Evolutionary conservation across 2,329 filamentous ascomycete genomes (phyloP).

Genomic region (Hypoxylon rubiginosum): DNA sequence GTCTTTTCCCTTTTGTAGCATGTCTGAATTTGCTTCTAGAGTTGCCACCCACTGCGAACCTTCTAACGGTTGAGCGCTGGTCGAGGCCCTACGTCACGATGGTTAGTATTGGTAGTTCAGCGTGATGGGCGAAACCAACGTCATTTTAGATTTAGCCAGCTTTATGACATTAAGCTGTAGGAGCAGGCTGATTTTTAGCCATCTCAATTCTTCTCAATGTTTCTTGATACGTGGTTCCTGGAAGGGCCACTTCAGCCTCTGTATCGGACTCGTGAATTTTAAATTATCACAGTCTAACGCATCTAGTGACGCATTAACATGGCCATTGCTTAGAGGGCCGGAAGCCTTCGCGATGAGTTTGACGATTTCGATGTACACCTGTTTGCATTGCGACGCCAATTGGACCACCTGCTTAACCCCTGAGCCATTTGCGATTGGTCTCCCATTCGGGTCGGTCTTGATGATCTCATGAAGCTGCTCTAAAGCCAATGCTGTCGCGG

Average conservation of each 20-base stretch:
- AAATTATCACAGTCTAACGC: constrained; percentile 18
- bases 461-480: constrained; percentile 25
- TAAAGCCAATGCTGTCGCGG: constrained; percentile 26
- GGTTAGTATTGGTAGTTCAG: background rate
- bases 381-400: constrained; percentile 29
- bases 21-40: constrained; percentile 14
- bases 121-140: constrained; percentile 5
- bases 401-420: constrained; percentile 20
- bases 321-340: constrained; percentile 6
- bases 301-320: constrained; percentile 17
- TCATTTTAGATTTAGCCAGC: constrained; percentile 27
- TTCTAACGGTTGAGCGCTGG: background rate
- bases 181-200: constrained; percentile 31
- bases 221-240: constrained; percentile 28
- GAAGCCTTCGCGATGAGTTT: constrained; percentile 22
- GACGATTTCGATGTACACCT: constrained; percentile 23
- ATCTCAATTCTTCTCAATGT: constrained; percentile 25
- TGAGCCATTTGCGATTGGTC: constrained; percentile 19
- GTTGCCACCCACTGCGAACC: constrained; percentile 13
- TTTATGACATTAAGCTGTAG: constrained; percentile 27
- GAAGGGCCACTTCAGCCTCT: constrained; percentile 34
- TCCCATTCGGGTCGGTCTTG: constrained; percentile 12
- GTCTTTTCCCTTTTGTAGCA: constrained; percentile 10
- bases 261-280: constrained; percentile 8
- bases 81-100: constrained; percentile 7